phyloP scores from a whole-genome alignment of 1,284 basidiomycete genomes.

The Trichosporon asahii region DNA sequence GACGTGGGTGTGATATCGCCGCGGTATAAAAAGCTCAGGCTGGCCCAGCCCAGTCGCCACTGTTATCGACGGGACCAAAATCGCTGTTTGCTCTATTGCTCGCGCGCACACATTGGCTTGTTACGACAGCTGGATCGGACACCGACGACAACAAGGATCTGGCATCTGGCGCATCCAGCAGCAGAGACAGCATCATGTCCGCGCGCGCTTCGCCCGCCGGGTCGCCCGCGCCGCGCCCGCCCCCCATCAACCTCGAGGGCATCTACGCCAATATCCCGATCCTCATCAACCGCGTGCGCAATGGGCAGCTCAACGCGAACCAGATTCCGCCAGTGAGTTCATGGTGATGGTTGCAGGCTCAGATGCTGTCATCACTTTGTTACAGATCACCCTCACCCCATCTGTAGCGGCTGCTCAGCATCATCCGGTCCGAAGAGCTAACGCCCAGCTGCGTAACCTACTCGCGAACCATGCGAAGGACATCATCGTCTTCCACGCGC shows the following conservation, averaged over 20 bases:
- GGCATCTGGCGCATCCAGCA: neutral
- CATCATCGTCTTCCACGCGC: constrained; percentile 28
- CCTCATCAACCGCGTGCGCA: constrained; percentile 23
- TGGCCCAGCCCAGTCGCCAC: neutral
- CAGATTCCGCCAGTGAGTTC: constrained; percentile 23
- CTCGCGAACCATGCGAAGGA: constrained; percentile 26
- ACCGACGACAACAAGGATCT: neutral
- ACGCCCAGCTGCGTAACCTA: constrained; percentile 23
- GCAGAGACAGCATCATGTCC: constrained; percentile 3
- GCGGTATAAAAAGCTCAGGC: neutral
- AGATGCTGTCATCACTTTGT: neutral
- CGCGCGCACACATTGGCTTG: neutral
- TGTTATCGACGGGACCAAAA: constrained; percentile 10
- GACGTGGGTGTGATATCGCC: neutral
- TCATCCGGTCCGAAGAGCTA: neutral
- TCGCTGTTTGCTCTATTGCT: neutral
- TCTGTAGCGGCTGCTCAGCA: too few species aligned
- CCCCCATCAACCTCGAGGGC: constrained; percentile 23
- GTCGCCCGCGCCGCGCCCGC: constrained; percentile 18
- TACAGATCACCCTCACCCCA: too few species aligned
- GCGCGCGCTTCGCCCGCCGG: constrained; percentile 22
- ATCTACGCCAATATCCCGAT: constrained; percentile 26
- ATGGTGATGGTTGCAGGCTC: neutral
- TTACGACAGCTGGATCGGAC: neutral
- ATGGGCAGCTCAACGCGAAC: constrained; percentile 18